Evolutionary conservation across 2,329 filamentous ascomycete species (phyloP).

Genomic region (Myotisia sp.): DNA sequence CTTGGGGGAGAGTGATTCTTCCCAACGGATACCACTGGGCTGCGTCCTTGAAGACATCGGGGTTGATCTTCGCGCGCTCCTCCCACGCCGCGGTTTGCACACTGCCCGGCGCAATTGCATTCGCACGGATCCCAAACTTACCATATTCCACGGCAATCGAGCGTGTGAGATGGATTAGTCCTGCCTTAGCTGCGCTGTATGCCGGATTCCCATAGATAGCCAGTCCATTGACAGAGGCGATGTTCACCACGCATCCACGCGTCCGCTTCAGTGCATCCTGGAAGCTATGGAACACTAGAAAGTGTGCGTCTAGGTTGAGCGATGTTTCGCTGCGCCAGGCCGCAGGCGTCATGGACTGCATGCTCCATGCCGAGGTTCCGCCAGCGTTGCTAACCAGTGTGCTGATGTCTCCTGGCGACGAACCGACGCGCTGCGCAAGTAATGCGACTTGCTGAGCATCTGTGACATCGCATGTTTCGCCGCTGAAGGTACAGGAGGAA

Average conservation of each 20-base stretch:
- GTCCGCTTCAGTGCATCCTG: constrained; percentile 11
- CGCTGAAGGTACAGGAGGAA: constrained; percentile 12
- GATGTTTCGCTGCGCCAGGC: constrained; percentile 13
- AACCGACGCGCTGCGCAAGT: constrained; percentile 8
- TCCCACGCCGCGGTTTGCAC: constrained; percentile 14
- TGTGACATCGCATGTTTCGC: constrained; percentile 16
- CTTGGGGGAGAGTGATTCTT: constrained; percentile 13
- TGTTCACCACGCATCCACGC: constrained; percentile 12
- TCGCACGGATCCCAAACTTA: constrained; percentile 27
- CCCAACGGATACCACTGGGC: constrained; percentile 16
- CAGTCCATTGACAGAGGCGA: constrained; percentile 15
- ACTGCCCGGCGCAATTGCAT: constrained; percentile 22
- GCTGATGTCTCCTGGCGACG: constrained; percentile 9
- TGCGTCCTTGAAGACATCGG: constrained; percentile 11
- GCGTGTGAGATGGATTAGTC: constrained; percentile 27
- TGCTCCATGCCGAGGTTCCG: constrained; percentile 14
- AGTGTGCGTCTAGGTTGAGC: constrained; percentile 14
- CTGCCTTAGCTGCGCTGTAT: constrained; percentile 29
- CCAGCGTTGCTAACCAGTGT: constrained; percentile 20
- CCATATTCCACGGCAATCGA: constrained; percentile 22
- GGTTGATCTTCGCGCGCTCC: constrained; percentile 9
- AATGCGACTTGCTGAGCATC: constrained; percentile 12
- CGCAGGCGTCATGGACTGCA: constrained; percentile 13
- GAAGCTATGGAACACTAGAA: constrained; percentile 14
- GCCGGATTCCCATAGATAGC: constrained; percentile 15